Evolutionary conservation across 2,329 filamentous ascomycete species (phyloP), one percentile per base, ranked within the genome.

Genomic region (Xylariomycetidae sp.): DNA sequence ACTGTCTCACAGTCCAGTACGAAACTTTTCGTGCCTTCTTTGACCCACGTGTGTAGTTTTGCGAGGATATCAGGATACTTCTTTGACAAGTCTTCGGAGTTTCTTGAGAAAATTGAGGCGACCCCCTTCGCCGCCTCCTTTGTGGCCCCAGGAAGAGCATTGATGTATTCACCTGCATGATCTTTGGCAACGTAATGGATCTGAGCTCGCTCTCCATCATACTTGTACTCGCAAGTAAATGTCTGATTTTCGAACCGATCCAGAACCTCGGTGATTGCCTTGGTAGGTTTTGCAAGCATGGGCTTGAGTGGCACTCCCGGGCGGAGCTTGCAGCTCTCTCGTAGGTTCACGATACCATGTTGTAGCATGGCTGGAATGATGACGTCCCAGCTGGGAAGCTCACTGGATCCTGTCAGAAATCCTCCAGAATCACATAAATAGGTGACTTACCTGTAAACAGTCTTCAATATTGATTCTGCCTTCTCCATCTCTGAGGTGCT

Each of bases 151-250:
- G 69, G 65, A 1, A 74, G 65, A 22, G 77, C 70, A 29, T 82
- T 74, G 37, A 75, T 73, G 46, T 87, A 82, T 34, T 88, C 72
- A 38, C 84, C 67, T 2, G 78, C 68, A 8, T 85, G 76, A 42
- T 90, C 85, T 42, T 88, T 86, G 5, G 89, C 82, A 19, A 97
- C 88, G 48, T 94, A 98, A 58, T 98, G 92, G 31, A 98, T 97
- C 57, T 98, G 92, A n/a, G 92, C 90, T 56, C 92, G 76, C 62
- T 98, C 92, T 30, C 92, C 92, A 51, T 98, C 92, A 54, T 98
- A 98, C 61, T 98, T 98, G 72, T 94, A 98, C 59, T 98, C 92
- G 64, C 92, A 98, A 2, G 92, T 97, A 53, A 98, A 98, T 16
- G 83, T 85, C 56, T 95, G 92, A 44, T 85, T 81, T 57, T 97